Evolutionary conservation across 2,329 filamentous ascomycete genomes (phyloP), one percentile per base, ranked within the genome.

Genomic region (Colletotrichum liriopes): DNA sequence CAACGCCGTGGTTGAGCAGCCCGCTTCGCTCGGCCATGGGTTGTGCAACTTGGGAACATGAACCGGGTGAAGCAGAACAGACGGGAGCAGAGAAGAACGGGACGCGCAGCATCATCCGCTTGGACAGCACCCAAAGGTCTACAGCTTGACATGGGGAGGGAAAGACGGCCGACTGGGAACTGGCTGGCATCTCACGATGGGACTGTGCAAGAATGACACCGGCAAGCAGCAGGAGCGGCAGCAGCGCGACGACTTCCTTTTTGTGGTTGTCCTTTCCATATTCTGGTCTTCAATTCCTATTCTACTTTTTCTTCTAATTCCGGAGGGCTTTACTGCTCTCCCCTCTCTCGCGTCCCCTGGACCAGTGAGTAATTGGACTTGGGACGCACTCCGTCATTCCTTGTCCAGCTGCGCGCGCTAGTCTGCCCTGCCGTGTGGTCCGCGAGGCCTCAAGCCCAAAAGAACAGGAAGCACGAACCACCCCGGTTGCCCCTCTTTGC

Each of bases 371-470:
- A 32, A 49, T 59, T 59, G 65, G 52, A 72, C 52, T 72, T 72
- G 69, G 65, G 69, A 72, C 59, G 54, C 59, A 72, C 69, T 72
- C 69, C 69, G 69, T 72, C 69, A 72, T 72, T 69, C 54, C 69
- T 72, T 60, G 65, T 54, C 65, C 69, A 72, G 69, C 65, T 72
- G 69, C 69, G 52, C 65, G 52, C 65, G 65, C 69, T 72, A 72
- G 69, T 69, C 65, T 72, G 65, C 59, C 69, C 65, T 72, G 65
- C 69, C 65, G 58, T 72, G 56, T 72, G 59, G 69, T 72, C 69
- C 69, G 65, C 65, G 69, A 72, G 69, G 65, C 69, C 65, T 69
- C 69, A 47, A 67, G 58, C 56, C 45, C 58, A 39, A 26, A 47
- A 32, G 65, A 62, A 54, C 59, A 68, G 37, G 59, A 62, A 51